phyloP scores from a whole-genome alignment of 192 early-diverging fungal species.

The Dimargaris cristalligena region DNA sequence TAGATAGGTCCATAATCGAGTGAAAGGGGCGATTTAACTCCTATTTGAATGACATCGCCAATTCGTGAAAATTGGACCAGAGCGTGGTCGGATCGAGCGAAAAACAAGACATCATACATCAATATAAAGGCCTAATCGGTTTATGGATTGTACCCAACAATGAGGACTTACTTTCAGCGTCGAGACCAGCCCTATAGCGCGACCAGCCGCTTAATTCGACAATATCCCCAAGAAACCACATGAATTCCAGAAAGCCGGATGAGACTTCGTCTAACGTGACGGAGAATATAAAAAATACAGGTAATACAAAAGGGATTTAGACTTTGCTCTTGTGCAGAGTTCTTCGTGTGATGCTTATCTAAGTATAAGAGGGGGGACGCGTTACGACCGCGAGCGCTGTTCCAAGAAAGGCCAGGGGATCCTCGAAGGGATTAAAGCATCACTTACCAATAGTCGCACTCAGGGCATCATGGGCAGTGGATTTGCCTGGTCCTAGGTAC shows the following conservation, averaged over 20 bases:
- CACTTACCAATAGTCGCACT: background rate
- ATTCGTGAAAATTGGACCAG: background rate
- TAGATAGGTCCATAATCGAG: background rate
- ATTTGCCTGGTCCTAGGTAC: background rate
- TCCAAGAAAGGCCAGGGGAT: background rate
- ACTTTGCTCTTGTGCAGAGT: background rate
- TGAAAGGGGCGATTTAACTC: background rate
- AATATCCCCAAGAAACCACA: conserved; percentile 50
- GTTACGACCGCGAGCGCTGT: background rate
- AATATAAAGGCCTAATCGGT: no score
- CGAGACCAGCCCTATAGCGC: conserved; percentile 51
- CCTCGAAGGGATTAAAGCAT: background rate
- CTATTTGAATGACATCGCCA: background rate
- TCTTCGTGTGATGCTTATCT: background rate
- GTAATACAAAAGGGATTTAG: background rate
- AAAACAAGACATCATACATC: background rate
- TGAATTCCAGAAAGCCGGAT: conserved; percentile 41
- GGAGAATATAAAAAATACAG: background rate
- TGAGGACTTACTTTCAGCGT: conserved; percentile 31
- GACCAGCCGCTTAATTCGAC: conserved; percentile 50
- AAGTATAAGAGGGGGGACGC: background rate
- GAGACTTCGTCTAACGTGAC: conserved; percentile 27
- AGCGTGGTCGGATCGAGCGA: background rate
- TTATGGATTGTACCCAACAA: no score
- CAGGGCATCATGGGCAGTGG: background rate